phyloP scores from a whole-genome alignment of 257 asterid genomes.

The Solanum paucissectum region DNA sequence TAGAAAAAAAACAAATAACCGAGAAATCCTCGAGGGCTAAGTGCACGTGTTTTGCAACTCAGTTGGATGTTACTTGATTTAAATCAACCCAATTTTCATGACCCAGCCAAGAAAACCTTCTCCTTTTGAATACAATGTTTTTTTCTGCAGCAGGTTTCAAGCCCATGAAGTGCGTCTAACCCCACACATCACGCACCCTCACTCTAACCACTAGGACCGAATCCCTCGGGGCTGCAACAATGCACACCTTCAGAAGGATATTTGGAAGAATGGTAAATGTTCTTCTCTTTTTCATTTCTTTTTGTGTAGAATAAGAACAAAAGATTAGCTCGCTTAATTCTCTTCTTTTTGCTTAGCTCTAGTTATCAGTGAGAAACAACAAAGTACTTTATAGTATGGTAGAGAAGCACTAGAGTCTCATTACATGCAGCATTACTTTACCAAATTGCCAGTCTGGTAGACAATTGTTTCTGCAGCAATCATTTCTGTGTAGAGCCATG shows the following conservation, averaged over 20 bases:
- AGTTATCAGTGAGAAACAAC: neutral
- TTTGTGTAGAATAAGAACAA: neutral
- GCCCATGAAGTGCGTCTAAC: neutral
- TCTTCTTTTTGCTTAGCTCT: neutral
- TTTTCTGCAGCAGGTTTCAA: neutral
- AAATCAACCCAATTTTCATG: neutral
- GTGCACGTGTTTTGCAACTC: neutral
- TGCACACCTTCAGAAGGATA: neutral
- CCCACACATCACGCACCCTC: neutral
- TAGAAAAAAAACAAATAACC: neutral
- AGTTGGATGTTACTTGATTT: neutral
- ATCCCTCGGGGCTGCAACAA: neutral
- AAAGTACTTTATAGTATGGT: neutral
- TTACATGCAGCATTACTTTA: constrained; percentile 12
- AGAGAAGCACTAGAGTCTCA: neutral
- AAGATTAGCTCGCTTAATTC: neutral
- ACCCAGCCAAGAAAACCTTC: neutral
- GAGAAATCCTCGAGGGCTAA: neutral
- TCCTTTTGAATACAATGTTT: neutral
- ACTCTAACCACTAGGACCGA: neutral
- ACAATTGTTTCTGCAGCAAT: constrained; percentile 95
- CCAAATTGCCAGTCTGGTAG: constrained; percentile 77
- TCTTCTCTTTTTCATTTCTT: neutral
- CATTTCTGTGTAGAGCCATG: constrained; percentile 97
- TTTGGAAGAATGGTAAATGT: neutral